Percentiles rank a stretch among this genome's conserved stretches.
Conservation (phyloP, 371 early-diverging fungal species). For the Fennellomyces sp. region DNA sequence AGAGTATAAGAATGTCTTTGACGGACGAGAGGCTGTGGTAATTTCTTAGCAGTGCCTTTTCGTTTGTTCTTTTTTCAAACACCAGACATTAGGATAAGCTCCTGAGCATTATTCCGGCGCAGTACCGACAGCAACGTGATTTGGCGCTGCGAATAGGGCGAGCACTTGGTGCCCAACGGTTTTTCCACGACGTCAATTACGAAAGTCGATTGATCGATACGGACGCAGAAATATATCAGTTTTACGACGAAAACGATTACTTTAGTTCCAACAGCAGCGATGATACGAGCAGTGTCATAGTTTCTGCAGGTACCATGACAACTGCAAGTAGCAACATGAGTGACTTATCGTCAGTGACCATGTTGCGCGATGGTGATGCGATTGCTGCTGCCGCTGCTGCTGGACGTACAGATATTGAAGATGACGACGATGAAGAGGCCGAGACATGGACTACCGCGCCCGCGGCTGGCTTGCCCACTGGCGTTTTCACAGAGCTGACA, state of each 20-base stretch:
- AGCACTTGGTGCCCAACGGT: constrained; percentile 76
- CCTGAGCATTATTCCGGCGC: constrained; percentile 64
- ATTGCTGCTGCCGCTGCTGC: background rate
- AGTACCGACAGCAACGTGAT: constrained; percentile 73
- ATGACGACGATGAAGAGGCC: background rate
- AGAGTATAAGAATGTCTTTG: constrained; percentile 82
- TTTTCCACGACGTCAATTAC: constrained; percentile 86
- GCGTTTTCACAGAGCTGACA: constrained; percentile 46
- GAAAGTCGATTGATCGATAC: constrained; percentile 76
- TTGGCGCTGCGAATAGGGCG: constrained; percentile 77
- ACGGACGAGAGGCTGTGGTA: constrained; percentile 80
- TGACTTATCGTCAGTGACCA: constrained; percentile 5
- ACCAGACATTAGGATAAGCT: constrained; percentile 51
- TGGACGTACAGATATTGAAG: background rate
- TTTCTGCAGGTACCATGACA: constrained; percentile 8
- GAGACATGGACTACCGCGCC: background rate
- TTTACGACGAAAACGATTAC: constrained; percentile 39
- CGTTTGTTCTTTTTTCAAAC: background rate
- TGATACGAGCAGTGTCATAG: constrained; percentile 7
- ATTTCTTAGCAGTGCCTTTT: background rate
- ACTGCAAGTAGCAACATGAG: constrained; percentile 1
- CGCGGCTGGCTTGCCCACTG: constrained; percentile 17
- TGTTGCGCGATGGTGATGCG: constrained; percentile 1
- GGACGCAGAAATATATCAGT: constrained; percentile 72
- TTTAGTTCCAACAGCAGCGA: constrained; percentile 7